Percentiles rank a stretch among this genome's conserved stretches.
phyloP scores from a whole-genome alignment of 2,329 filamentous ascomycete genomes.

The Malbranchea cinnamomea region DNA sequence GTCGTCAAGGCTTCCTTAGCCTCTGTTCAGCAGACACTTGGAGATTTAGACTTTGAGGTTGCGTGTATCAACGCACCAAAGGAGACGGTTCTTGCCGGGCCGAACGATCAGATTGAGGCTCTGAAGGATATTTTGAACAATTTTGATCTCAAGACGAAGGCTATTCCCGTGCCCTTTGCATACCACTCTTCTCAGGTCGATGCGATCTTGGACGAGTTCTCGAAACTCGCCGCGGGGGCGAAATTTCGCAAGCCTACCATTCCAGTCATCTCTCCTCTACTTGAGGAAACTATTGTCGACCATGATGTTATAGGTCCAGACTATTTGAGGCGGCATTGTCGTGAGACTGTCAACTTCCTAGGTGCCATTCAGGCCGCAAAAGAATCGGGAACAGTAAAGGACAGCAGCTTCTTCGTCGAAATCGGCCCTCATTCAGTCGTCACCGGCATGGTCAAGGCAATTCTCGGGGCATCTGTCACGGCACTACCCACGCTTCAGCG shows the following conservation, averaged over 20 bases:
- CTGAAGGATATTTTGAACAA: constrained; percentile 35
- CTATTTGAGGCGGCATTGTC: constrained; percentile 51
- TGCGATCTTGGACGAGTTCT: constrained; percentile 46
- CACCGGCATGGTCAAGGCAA: constrained; percentile 52
- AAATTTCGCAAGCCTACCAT: constrained; percentile 43
- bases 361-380: constrained; percentile 46
- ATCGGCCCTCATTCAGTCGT: constrained; percentile 61
- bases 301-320: constrained; percentile 41
- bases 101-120: constrained; percentile 43
- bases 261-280: constrained; percentile 53
- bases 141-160: constrained; percentile 44
- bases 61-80: constrained; percentile 64
- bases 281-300: constrained; percentile 44
- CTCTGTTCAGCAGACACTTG: constrained; percentile 32
- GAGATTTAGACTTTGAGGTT: constrained; percentile 33
- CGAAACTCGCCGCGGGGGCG: constrained; percentile 37
- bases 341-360: constrained; percentile 55
- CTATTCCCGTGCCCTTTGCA: constrained; percentile 49
- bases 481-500: constrained; percentile 48
- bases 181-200: constrained; percentile 54
- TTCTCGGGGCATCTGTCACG: constrained; percentile 39
- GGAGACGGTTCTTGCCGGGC: constrained; percentile 58
- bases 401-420: constrained; percentile 57
- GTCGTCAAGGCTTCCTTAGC: constrained; percentile 34
- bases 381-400: constrained; percentile 43